phyloP scores from a whole-genome alignment of 2,329 filamentous ascomycete genomes.

The Chaetomium globosum region DNA sequence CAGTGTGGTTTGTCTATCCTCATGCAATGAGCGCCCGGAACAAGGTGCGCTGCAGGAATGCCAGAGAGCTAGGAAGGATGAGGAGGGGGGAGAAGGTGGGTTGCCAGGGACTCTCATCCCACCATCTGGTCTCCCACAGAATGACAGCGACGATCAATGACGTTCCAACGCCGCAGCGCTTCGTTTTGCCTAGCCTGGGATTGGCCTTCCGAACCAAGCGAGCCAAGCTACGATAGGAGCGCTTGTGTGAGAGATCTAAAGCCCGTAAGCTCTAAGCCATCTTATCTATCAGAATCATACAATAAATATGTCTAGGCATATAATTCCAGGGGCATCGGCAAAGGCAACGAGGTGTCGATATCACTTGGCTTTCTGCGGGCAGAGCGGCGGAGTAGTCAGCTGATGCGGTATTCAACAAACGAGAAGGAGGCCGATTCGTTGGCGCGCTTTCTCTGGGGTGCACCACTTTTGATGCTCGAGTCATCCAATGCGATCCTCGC shows the following conservation, averaged over 20 bases:
- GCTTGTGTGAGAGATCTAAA: not conserved
- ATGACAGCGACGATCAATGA: not conserved
- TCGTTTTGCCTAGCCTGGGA: not conserved
- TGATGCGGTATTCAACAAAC: not conserved
- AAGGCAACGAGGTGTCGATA: not conserved
- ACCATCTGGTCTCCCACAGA: not conserved
- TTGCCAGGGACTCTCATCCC: not conserved
- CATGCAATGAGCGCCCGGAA: not conserved
- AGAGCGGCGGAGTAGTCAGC: not conserved
- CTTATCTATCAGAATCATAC: not conserved
- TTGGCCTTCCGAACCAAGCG: not conserved
- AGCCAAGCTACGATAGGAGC: not conserved
- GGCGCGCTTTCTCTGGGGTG: not conserved
- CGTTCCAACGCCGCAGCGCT: not conserved
- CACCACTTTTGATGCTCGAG: not conserved
- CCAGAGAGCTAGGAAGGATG: not conserved
- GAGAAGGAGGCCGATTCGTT: slow-evolving; percentile 2
- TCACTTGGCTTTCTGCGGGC: not conserved
- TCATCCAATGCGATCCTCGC: not conserved
- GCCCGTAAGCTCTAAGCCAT: not conserved
- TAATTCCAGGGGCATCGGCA: not conserved
- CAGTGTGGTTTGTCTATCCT: not conserved
- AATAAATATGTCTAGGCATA: not conserved
- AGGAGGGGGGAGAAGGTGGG: not conserved
- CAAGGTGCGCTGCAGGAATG: not conserved